These are phyloP conservation scores for Chlorella sp. DNA, from an alignment of 139 green algal genomes.

Conservation along the genomic window DNA sequence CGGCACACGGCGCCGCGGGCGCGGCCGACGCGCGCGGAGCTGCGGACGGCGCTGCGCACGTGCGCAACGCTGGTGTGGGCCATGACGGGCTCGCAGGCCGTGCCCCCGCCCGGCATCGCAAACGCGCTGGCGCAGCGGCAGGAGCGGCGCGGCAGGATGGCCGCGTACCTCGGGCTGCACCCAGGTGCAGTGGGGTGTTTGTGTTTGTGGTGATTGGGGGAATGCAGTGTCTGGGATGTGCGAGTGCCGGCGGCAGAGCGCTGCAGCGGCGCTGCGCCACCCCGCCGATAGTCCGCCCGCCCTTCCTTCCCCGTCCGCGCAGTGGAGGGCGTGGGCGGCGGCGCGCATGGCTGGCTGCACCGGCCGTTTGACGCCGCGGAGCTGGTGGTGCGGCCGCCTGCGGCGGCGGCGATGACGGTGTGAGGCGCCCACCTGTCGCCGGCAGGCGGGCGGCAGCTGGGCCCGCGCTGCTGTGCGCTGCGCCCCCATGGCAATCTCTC, in stretches of 20 bases:
- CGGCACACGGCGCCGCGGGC: background rate
- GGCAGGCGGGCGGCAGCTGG: no score
- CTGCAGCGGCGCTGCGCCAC: background rate
- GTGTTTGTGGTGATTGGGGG: background rate
- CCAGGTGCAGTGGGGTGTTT: background rate
- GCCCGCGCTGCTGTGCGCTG: no score
- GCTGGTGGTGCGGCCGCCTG: no score
- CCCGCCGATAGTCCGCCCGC: no score
- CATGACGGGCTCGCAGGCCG: slow-evolving; percentile 4
- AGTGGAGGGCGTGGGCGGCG: slow-evolving; percentile 4
- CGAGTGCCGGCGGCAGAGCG: background rate
- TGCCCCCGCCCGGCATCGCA: background rate
- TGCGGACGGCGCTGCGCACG: background rate
- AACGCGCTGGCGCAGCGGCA: background rate
- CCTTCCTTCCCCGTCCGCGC: background rate
- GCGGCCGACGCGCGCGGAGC: background rate
- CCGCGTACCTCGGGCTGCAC: slow-evolving; percentile 5
- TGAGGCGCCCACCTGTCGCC: no score
- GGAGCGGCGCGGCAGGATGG: background rate
- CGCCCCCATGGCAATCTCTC: no score
- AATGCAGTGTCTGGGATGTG: background rate
- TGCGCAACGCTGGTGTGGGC: background rate
- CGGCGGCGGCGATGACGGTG: no score
- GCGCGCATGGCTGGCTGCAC: slow-evolving; percentile 26
- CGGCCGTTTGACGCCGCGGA: slow-evolving; percentile 25